Evolutionary conservation across 108 stramenopile species (phyloP), one percentile per base, ranked within the genome.

Genomic region (Aurantiochytrium sp.): DNA sequence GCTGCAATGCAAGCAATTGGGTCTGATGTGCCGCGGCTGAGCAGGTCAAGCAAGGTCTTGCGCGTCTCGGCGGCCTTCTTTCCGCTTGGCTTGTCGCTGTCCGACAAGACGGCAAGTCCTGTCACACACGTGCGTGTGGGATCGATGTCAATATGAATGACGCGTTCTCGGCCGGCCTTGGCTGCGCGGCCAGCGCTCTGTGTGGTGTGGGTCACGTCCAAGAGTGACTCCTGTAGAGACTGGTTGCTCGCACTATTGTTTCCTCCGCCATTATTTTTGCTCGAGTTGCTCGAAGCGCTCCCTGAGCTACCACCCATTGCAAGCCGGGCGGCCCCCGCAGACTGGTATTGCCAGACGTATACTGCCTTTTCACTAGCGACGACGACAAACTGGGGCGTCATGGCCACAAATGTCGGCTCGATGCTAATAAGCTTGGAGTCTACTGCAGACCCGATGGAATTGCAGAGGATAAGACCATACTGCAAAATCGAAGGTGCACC

Each of bases 281-380:
- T 14, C 64, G 29, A 19, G 58, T 18, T 59, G 42, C 64, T 42
- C 21, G 42, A 1, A 23, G 8, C 25, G 64, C 55, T 69, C 25
- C 42, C 42, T 69, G 5, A 69, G 35, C 35, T 35, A 35, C 35
- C 35, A 1, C 35, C 35, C 35, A 35, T 35, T 42, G 64, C 64
- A 14, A 69, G 25, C 0, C 64, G 64, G 14, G 35, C 35, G 23
- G 10, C 58, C 58, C 58, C 59, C 5, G 35, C 5, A 28, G 87
- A 28, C 28, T 59, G 88, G 83, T 92, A 95, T 91, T 95, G 95
- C 95, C 95, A 95, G 4, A 92, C 89, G 88, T 92, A 95, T 2
- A 94, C 91, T 4, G 72, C 88, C 45, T 90, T 72, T 21, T 83
- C 89, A 23, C 83, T 72, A n/a, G 94, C 92, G 18, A 94, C 89